A percentile compares a stretch with the other conserved stretches of the same genome.
These are phyloP conservation scores for Tricholoma saponaceum DNA, from an alignment of 768 basidiomycete species.

Conservation along the genomic window DNA sequence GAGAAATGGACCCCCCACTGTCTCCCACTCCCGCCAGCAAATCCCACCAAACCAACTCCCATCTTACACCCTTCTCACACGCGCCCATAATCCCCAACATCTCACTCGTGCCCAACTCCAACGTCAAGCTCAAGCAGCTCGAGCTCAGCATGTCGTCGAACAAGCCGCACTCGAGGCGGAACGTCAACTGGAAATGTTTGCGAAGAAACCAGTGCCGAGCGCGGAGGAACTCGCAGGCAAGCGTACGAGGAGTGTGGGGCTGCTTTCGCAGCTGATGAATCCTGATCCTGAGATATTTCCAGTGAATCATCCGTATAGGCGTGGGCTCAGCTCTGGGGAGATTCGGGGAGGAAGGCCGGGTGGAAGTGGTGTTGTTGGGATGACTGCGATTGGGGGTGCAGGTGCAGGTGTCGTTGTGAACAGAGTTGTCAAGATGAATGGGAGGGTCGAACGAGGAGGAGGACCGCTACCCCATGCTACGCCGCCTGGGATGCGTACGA, in stretches of 20 bases:
- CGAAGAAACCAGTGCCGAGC: constrained; percentile 68
- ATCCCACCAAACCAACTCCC: neutral
- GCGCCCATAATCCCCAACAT: too few relatives aligned
- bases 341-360: constrained; percentile 4
- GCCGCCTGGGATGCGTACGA: constrained; percentile 35
- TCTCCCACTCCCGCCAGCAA: too few relatives aligned
- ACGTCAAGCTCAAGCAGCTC: constrained; percentile 13
- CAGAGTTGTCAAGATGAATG: neutral
- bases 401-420: neutral
- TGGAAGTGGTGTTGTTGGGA: too few relatives aligned
- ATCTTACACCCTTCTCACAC: neutral
- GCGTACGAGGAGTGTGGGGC: constrained; percentile 41
- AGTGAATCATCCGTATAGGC: constrained; percentile 52
- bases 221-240: constrained; percentile 41
- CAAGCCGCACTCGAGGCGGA: constrained; percentile 61
- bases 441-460: neutral
- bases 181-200: constrained; percentile 66
- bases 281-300: constrained; percentile 64
- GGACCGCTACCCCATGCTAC: neutral
- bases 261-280: constrained; percentile 68
- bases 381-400: too few relatives aligned
- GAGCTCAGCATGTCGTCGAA: constrained; percentile 26
- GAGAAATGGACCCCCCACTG: too few relatives aligned
- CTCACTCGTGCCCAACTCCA: neutral
- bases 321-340: constrained; percentile 31